phyloP scores from a whole-genome alignment of 495 filamentous ascomycete species.

The Penicillium diatomitis region DNA sequence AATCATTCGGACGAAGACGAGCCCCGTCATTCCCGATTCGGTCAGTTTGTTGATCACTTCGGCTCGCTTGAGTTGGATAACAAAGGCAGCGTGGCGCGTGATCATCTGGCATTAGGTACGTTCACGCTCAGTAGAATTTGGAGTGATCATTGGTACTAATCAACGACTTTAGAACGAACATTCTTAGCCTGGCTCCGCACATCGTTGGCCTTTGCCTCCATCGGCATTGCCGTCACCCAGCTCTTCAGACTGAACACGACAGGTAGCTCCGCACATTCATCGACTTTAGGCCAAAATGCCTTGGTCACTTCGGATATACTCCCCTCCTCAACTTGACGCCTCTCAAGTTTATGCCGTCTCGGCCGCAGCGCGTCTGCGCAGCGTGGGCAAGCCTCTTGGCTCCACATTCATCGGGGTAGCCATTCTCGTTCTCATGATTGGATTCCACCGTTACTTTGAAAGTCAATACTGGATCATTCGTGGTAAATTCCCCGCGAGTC shows the following conservation, averaged over 20 bases:
- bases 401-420: slow-evolving; percentile 85
- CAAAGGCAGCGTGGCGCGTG: slow-evolving; percentile 89
- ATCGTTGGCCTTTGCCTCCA: slow-evolving; percentile 89
- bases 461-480: slow-evolving; percentile 77
- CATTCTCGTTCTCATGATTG: slow-evolving; percentile 76
- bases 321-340: slow-evolving; percentile 9
- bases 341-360: slow-evolving; percentile 6
- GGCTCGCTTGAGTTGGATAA: slow-evolving; percentile 88
- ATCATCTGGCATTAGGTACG: slow-evolving; percentile 88
- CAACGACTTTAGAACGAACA: slow-evolving; percentile 63
- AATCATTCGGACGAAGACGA: slow-evolving; percentile 3
- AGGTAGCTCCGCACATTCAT: slow-evolving; percentile 1
- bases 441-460: slow-evolving; percentile 62
- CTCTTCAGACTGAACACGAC: slow-evolving; percentile 86
- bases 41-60: slow-evolving; percentile 52
- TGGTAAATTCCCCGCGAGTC: slow-evolving; percentile 88
- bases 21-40: slow-evolving; percentile 38
- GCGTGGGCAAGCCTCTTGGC: slow-evolving; percentile 85
- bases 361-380: slow-evolving; percentile 44
- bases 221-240: slow-evolving; percentile 93
- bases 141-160: slow-evolving; percentile 5
- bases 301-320: slow-evolving; percentile 12
- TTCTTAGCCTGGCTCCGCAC: slow-evolving; percentile 97
- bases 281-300: background rate
- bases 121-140: slow-evolving; percentile 5